phyloP scores from a whole-genome alignment of 345 rosid genomes.

The Dipteronia dyeriana region DNA sequence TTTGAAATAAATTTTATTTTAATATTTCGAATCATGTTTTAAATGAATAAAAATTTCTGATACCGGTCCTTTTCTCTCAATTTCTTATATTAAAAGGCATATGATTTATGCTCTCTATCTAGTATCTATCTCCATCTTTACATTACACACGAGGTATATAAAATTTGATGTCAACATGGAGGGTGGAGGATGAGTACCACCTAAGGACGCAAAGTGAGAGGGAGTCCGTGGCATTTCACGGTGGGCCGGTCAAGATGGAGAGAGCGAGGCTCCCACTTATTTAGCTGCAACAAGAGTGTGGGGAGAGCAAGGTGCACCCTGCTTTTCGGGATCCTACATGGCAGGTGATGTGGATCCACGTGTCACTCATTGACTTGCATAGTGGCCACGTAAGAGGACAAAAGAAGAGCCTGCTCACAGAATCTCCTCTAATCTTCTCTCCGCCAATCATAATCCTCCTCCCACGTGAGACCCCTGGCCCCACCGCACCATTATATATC shows the following conservation, averaged over 20 bases:
- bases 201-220: background rate
- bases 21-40: no score
- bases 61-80: no score
- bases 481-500: constrained; percentile 27
- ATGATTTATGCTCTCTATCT: background rate
- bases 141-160: background rate
- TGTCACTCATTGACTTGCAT: constrained; percentile 36
- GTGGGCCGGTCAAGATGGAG: background rate
- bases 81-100: no score
- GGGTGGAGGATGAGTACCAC: background rate
- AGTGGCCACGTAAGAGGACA: constrained; percentile 46
- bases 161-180: background rate
- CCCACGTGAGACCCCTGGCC: constrained; percentile 65
- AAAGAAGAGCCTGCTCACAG: constrained; percentile 17
- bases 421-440: constrained; percentile 66
- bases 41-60: no score
- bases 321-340: background rate
- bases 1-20: no score
- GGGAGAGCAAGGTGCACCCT: background rate
- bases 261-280: background rate
- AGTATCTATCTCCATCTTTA: background rate
- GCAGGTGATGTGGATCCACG: constrained; percentile 26
- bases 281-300: background rate
- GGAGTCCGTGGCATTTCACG: background rate
- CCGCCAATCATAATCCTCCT: constrained; percentile 56